Conservation (phyloP, 106 monocot genomes). For the Xerophyta viscosa region DNA sequence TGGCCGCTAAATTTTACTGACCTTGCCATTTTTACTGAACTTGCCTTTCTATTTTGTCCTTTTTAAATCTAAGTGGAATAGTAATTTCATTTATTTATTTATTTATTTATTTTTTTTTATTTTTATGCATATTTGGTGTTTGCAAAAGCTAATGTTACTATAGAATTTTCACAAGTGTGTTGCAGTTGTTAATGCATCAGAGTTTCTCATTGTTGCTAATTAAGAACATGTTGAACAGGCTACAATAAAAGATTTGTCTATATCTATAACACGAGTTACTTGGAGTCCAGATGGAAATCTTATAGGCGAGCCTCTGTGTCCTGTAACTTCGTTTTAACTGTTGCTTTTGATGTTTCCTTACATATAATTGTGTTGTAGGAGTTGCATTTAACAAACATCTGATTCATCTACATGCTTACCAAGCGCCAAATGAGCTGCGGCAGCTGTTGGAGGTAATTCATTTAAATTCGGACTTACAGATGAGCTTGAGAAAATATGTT, state of each 20-base stretch:
- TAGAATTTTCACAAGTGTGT: no score
- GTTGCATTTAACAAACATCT: conserved; percentile 68
- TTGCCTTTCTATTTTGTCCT: no score
- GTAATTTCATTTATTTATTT: no score
- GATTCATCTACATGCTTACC: conserved; percentile 59
- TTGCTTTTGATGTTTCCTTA: neutral
- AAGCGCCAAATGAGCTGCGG: conserved; percentile 51
- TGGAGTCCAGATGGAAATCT: conserved; percentile 77
- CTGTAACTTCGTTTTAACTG: neutral
- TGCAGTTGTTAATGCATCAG: no score
- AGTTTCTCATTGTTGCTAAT: neutral
- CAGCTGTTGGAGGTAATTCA: conserved; percentile 44
- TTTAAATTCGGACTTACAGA: neutral
- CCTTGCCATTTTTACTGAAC: no score
- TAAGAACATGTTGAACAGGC: conserved; percentile 20
- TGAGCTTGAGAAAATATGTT: no score
- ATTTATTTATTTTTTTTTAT: no score
- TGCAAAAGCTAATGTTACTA: no score
- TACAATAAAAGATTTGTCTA: conserved; percentile 45
- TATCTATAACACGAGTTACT: conserved; percentile 49
- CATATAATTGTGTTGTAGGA: conserved; percentile 25
- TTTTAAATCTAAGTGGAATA: no score
- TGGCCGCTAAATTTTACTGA: no score
- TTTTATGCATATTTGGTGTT: no score
- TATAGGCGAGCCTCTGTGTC: conserved; percentile 25